Conservation (phyloP, 2,329 filamentous ascomycete species). For the Aspergillus caelatus region DNA sequence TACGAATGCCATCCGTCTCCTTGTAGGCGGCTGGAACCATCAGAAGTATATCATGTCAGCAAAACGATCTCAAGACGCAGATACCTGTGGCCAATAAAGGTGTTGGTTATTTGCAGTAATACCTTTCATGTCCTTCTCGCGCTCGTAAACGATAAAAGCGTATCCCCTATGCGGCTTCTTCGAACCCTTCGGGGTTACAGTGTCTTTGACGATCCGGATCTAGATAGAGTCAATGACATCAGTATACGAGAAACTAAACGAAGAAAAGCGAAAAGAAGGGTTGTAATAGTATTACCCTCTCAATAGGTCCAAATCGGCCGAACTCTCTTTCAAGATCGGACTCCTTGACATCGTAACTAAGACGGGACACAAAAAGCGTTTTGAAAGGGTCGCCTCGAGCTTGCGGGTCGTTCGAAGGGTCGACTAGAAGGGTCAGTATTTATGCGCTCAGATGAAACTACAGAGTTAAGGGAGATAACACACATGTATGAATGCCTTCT, state of each 20-base stretch:
- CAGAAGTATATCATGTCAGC: constrained; percentile 40
- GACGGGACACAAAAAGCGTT: constrained; percentile 86
- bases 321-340: constrained; percentile 93
- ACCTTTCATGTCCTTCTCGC: constrained; percentile 99
- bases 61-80: constrained; percentile 20
- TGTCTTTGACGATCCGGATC: constrained; percentile 87
- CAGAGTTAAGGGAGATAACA: not conserved
- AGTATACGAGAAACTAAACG: not conserved
- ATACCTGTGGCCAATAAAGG: constrained; percentile 9
- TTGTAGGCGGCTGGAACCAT: constrained; percentile 83
- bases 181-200: constrained; percentile 68
- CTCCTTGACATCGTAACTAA: constrained; percentile 87
- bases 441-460: not conserved
- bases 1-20: constrained; percentile 81
- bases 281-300: constrained; percentile 65
- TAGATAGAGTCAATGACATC: constrained; percentile 43
- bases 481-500: constrained; percentile 69
- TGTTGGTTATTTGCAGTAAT: constrained; percentile 40
- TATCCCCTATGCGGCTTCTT: constrained; percentile 86
- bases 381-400: constrained; percentile 92
- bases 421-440: constrained; percentile 57
- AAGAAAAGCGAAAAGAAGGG: not conserved
- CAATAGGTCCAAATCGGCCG: constrained; percentile 88
- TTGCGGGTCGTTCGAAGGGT: constrained; percentile 81
- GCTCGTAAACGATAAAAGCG: constrained; percentile 94